A percentile compares a stretch with the other conserved stretches of the same genome.
phyloP scores from a whole-genome alignment of 202 grass and related monocot species.

The Dendrocalamus latiflorus region DNA sequence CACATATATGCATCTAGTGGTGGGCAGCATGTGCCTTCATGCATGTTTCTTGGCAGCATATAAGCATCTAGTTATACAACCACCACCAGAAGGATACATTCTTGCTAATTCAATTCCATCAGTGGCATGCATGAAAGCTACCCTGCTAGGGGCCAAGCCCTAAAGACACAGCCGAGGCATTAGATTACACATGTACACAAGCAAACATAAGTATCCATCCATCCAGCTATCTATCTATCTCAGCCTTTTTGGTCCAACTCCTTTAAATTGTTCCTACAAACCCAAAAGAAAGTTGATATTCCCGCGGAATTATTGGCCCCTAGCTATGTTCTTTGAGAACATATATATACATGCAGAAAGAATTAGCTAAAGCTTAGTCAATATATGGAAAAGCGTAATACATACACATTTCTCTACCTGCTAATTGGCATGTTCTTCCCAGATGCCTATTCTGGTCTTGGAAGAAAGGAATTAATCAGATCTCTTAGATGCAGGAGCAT shows the following conservation, averaged over 20 bases:
- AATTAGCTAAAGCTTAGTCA: slow-evolving; percentile 26
- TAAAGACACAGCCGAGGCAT: slow-evolving; percentile 10
- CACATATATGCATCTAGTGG: slow-evolving; percentile 14
- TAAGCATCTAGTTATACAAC: slow-evolving; percentile 31
- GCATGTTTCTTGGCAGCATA: slow-evolving; percentile 29
- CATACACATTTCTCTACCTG: not conserved
- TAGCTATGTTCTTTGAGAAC: slow-evolving; percentile 15
- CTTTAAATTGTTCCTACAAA: slow-evolving; percentile 37
- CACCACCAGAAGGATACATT: slow-evolving; percentile 14
- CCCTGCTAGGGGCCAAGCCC: slow-evolving; percentile 22
- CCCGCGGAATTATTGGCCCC: slow-evolving; percentile 25
- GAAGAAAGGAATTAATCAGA: slow-evolving; percentile 19
- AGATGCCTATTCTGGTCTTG: slow-evolving; percentile 11
- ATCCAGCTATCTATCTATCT: not conserved
- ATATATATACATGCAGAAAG: slow-evolving; percentile 17
- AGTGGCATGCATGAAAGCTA: slow-evolving; percentile 31
- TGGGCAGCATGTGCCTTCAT: slow-evolving; percentile 36
- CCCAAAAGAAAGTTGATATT: slow-evolving; percentile 28
- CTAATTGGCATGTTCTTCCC: slow-evolving; percentile 9
- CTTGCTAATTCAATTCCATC: not conserved
- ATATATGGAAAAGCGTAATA: slow-evolving; percentile 38
- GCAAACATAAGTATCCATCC: slow-evolving; percentile 9
- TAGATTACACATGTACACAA: slow-evolving; percentile 15
- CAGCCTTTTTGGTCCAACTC: slow-evolving; percentile 32
- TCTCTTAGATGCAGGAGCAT: not conserved